phyloP scores from a whole-genome alignment of 306 rosid species.

The Dryas alaskensis region DNA sequence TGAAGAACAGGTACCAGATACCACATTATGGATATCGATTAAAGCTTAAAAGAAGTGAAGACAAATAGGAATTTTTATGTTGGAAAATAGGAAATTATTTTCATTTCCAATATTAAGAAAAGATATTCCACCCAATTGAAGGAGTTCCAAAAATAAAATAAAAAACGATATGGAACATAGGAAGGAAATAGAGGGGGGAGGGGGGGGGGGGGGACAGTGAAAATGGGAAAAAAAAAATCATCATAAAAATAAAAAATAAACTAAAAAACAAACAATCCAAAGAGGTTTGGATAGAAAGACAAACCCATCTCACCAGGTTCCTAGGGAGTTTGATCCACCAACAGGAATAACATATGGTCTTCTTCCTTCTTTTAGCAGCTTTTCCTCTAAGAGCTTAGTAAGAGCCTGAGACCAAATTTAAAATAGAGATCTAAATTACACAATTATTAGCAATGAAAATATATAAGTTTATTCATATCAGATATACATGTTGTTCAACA shows the following conservation, averaged over 20 bases:
- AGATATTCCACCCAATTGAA: background rate
- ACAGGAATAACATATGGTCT: constrained; percentile 88
- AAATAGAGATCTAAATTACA: constrained; percentile 10
- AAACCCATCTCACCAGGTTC: constrained; percentile 71
- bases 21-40: background rate
- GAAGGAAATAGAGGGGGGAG: too few species aligned
- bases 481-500: background rate
- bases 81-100: background rate
- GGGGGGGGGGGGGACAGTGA: too few species aligned
- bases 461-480: background rate
- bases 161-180: background rate
- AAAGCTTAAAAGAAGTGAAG: background rate
- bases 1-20: background rate
- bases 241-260: too few species aligned
- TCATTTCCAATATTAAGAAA: background rate
- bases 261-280: too few species aligned
- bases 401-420: constrained; percentile 49
- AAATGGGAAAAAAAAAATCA: too few species aligned
- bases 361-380: constrained; percentile 78
- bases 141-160: background rate
- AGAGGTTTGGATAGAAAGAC: constrained; percentile 14
- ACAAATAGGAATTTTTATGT: background rate
- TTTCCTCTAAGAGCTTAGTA: constrained; percentile 56
- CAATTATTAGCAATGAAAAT: background rate
- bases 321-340: constrained; percentile 89